Percentiles rank a stretch among this genome's conserved stretches.
These are phyloP conservation scores for Cadophora sp. DNA, from an alignment of 2,329 filamentous ascomycete species.

Conservation along the genomic window DNA sequence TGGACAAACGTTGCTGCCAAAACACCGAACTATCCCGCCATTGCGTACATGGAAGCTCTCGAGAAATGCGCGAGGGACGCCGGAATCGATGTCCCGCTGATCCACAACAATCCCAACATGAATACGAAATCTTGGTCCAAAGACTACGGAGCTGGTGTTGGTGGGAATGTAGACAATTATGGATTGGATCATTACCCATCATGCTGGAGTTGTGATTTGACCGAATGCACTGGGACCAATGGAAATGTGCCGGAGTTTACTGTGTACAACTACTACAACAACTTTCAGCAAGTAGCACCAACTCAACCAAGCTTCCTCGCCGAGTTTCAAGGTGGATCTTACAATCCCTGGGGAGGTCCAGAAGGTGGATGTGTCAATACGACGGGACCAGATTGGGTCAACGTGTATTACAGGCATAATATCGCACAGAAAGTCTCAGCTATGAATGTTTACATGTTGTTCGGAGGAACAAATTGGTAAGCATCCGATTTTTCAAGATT, in stretches of 20 bases:
- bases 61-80: conserved; percentile 59
- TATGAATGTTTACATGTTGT: conserved; percentile 69
- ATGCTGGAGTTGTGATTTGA: conserved; percentile 69
- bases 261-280: conserved; percentile 43
- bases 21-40: conserved; percentile 55
- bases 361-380: conserved; percentile 51
- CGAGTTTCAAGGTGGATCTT: conserved; percentile 65
- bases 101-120: conserved; percentile 66
- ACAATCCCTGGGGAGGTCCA: conserved; percentile 67
- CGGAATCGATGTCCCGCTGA: conserved; percentile 64
- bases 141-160: conserved; percentile 61
- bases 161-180: conserved; percentile 61
- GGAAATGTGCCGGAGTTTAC: conserved; percentile 61
- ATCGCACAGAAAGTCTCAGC: conserved; percentile 65
- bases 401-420: conserved; percentile 68
- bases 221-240: conserved; percentile 65
- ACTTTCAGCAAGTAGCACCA: conserved; percentile 40
- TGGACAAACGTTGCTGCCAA: conserved; percentile 51
- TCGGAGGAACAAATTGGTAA: conserved; percentile 67
- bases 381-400: conserved; percentile 62
- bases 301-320: conserved; percentile 55
- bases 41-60: conserved; percentile 63
- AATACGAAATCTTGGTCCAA: conserved; percentile 63
- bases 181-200: conserved; percentile 60
- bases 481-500: background rate